phyloP scores from a whole-genome alignment of 371 early-diverging fungal genomes.

The Lichtheimia hyalospora region DNA sequence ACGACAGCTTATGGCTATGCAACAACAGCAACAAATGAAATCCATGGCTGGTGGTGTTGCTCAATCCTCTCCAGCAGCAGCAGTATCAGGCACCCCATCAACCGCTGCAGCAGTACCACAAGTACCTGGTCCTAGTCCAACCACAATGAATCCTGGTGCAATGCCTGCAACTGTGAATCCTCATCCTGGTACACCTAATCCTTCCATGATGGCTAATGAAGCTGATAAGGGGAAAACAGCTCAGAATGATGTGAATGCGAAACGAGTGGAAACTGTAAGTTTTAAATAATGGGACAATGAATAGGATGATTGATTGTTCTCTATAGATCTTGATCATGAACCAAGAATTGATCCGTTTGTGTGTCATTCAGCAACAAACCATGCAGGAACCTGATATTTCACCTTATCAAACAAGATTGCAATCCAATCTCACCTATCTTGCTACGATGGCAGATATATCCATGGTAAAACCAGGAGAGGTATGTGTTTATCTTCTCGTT shows the following conservation, averaged over 20 bases:
- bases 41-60: neutral
- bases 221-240: constrained; percentile 2
- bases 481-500: constrained; percentile 8
- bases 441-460: constrained; percentile 60
- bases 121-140: constrained; percentile 17
- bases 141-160: constrained; percentile 27
- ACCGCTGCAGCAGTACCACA: constrained; percentile 8
- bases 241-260: constrained; percentile 26
- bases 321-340: constrained; percentile 47
- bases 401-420: constrained; percentile 52
- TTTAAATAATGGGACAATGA: neutral
- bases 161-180: constrained; percentile 2
- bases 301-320: neutral
- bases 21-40: constrained; percentile 16
- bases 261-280: constrained; percentile 41
- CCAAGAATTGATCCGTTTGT: constrained; percentile 51
- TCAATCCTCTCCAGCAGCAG: constrained; percentile 17
- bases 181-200: constrained; percentile 8
- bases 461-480: constrained; percentile 50
- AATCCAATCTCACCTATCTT: constrained; percentile 54
- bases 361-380: constrained; percentile 38
- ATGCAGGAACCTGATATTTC: constrained; percentile 36
- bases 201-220: constrained; percentile 6
- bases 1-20: constrained; percentile 13
- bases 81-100: constrained; percentile 17